Base-by-base conservation (phyloP, 2,329 filamentous ascomycete genomes). In the Penicillium verrucosum region DNA sequence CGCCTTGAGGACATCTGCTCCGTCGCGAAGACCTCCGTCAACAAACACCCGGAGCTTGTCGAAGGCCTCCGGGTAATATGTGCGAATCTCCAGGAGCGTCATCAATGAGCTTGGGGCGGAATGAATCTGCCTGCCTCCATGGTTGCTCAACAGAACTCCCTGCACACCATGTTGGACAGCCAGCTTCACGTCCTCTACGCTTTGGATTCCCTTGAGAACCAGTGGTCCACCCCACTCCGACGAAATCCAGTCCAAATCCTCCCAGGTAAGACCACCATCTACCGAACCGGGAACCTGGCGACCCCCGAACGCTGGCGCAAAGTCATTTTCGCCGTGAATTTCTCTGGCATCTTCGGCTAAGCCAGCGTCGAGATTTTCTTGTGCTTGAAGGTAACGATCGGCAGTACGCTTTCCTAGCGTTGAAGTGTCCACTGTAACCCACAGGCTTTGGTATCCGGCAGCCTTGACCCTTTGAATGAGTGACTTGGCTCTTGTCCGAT, bases 61-160 rank as follows among this genome's bases (percentile, higher is more conserved):
- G 52, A 80, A 79, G 1, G 78, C 73, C 40, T 80, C 74, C 0
- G 80, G 80, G 48, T 74, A 81, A 10, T 72, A 70, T 30, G 67
- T 73, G n/a, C 81, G 75, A 14, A 82, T 73, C 59, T 83, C 81
- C 4, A 82, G 65, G 0, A 82, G 72, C 0, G 78, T 76, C 30
- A 81, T 68, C 12, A 82, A 74, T 0, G 75, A 72, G 0, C 79
- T 75, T 18, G 64, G 79, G 32, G 68, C 71, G 10, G 77, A 78
- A 51, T 84, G 81, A 3, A 82, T 71, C 0, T 78, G 77, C 29
- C 82, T 71, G 4, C 82, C 82, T 27, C 82, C 82, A 54, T 84
- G 82, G 61, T 84, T 85, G 51, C 76, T 80, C 27, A 84, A 60
- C 54, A 82, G 69, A 29, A 84, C 78, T 6, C 81, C 81, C 45